A percentile compares a stretch with the other conserved stretches of the same genome.
phyloP scores from a whole-genome alignment of 768 basidiomycete species.

The Gymnopilus dilepis region DNA sequence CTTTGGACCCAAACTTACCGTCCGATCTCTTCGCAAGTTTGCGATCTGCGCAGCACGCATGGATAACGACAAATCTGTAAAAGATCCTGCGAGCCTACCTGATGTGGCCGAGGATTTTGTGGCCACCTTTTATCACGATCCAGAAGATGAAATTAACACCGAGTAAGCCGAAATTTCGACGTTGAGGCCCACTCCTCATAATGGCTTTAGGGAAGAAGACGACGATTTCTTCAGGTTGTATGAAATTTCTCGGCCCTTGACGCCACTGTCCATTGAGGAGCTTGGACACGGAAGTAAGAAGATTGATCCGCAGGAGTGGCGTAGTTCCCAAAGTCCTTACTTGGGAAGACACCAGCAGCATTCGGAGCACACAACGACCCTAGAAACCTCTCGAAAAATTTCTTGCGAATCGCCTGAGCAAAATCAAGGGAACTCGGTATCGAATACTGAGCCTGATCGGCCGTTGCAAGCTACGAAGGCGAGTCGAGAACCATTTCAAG shows the following conservation, averaged over 20 bases:
- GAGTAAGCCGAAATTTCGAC: conserved; percentile 13
- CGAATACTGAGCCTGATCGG: background rate
- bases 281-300: background rate
- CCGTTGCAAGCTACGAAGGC: background rate
- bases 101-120: conserved; percentile 27
- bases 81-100: background rate
- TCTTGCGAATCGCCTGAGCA: too few relatives aligned
- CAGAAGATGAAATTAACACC: conserved; percentile 19
- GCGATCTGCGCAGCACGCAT: background rate
- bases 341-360: background rate
- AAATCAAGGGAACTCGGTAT: background rate
- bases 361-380: background rate
- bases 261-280: conserved; percentile 8
- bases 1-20: background rate
- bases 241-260: conserved; percentile 26
- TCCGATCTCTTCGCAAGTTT: background rate
- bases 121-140: conserved; percentile 23
- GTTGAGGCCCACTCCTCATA: background rate
- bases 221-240: conserved; percentile 36
- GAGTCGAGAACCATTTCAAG: background rate
- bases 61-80: background rate
- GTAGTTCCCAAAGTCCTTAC: background rate
- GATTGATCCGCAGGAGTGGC: background rate
- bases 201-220: conserved; percentile 30
- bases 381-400: background rate